Conservation (phyloP, 208 protist genomes). For the Tritrichomonas musculus region DNA sequence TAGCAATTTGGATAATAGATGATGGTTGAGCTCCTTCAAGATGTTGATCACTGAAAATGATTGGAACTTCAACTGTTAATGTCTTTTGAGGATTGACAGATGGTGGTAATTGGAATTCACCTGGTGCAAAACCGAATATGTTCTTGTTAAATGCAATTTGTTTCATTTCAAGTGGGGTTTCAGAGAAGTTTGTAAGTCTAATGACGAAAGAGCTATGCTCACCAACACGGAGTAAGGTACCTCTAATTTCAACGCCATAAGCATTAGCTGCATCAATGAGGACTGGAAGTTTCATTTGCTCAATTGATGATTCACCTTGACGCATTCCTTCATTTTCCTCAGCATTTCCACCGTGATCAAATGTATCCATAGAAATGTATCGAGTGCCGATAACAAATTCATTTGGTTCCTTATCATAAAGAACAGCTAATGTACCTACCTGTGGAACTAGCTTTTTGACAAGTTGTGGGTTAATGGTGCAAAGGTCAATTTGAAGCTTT, state of each 20-base stretch:
- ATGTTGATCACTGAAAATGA: background rate
- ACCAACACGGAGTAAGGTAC: background rate
- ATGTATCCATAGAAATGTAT: background rate
- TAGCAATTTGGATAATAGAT: background rate
- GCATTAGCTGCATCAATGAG: background rate
- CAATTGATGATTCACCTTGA: too few relatives aligned
- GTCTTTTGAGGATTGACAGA: background rate
- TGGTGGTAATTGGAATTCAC: background rate
- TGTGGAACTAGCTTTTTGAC: background rate
- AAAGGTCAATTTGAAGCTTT: background rate
- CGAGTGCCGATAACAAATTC: background rate
- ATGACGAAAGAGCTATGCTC: background rate
- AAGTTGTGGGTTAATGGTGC: background rate
- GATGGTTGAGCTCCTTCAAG: background rate
- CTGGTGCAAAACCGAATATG: slow-evolving; percentile 12
- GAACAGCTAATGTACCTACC: background rate
- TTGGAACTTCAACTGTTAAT: background rate
- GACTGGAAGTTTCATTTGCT: background rate
- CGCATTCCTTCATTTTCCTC: background rate
- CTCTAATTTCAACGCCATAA: background rate
- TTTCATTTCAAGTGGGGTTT: background rate
- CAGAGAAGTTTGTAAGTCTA: background rate
- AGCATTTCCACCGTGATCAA: background rate
- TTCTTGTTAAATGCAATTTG: slow-evolving; percentile 31
- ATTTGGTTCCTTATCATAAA: background rate